Evolutionary conservation across 139 green algal species (phyloP).

Genomic region (Chlamydomonas sp.): DNA sequence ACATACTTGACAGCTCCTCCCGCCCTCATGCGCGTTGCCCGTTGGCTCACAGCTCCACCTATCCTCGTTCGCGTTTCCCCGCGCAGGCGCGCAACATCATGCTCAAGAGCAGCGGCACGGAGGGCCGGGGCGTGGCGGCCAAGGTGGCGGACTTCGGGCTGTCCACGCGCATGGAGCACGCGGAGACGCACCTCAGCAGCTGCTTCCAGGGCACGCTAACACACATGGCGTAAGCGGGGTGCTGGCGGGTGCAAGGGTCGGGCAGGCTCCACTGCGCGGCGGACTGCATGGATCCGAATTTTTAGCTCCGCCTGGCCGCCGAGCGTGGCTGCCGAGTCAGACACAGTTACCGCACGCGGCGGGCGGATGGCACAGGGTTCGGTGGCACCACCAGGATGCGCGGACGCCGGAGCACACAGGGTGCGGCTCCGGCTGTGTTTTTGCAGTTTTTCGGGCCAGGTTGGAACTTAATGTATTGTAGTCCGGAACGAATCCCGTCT

Average conservation of each 20-base stretch:
- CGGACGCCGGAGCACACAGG: too few species aligned
- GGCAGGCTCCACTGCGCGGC: neutral
- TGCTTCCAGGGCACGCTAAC: constrained; percentile 57
- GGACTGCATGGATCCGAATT: neutral
- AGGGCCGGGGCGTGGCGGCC: constrained; percentile 33
- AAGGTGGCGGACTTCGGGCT: constrained; percentile 66
- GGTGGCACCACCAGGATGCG: too few species aligned
- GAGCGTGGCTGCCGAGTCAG: too few species aligned
- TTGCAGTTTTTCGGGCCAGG: neutral
- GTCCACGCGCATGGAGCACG: constrained; percentile 41
- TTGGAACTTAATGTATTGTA: too few species aligned
- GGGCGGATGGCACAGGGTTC: too few species aligned
- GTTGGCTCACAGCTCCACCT: too few species aligned
- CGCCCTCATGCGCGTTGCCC: too few species aligned
- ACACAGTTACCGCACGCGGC: too few species aligned
- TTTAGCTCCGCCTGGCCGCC: too few species aligned
- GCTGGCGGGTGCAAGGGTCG: neutral
- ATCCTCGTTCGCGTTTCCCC: too few species aligned
- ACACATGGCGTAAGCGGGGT: constrained; percentile 43
- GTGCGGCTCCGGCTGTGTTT: neutral
- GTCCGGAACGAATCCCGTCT: neutral
- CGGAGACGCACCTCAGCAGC: constrained; percentile 51
- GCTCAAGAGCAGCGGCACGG: constrained; percentile 38
- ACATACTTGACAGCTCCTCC: too few species aligned
- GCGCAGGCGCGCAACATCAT: constrained; percentile 34